Evolutionary conservation across 768 basidiomycete species (phyloP), one percentile per base, ranked within the genome.

Genomic region (Lactifluus volemus): DNA sequence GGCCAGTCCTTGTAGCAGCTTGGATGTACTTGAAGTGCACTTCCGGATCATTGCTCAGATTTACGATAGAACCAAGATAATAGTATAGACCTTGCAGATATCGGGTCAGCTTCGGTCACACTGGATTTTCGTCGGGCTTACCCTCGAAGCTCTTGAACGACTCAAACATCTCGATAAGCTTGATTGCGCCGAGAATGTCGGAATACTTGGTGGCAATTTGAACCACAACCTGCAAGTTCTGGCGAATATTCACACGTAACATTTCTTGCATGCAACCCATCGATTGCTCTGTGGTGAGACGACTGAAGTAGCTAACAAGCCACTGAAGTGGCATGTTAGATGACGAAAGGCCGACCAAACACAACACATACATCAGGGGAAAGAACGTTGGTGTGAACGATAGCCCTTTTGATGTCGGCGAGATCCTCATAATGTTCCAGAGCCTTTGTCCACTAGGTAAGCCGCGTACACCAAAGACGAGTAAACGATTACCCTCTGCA

Each of bases 11-110:
- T 2, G 94, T 96, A 6, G 97, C 97, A 30, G 97, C 97, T 70
- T 98, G 96, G 70, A 99, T 98, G 76, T 98, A 98, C 79, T 99
- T 98, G 85, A 97, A 99, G 78, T 98, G 90, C 3, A 99, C 96
- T 72, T 99, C 97, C 5, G 91, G 82, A 73, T 99, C 97, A 71
- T 92, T 84, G 72, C 89, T 92, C 65, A 99, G 81, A 75, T 98
- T 99, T 72, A 99, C 97, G 66, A 99, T 82, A 10, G 96, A 96
- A 30, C 97, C 97, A 49, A 99, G 87, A 73, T 98, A 98, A 75
- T 98, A 98, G 78, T 98, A 99, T 29, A 99, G 84, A 72, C 91
- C 88, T 89, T 3, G 42, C 61, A 19, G 30, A 39, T 25, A 49
- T 51, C 8, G n/a, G 2, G 38, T 15, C 3, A 21, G 30, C 36